Evolutionary conservation across 768 basidiomycete species (phyloP).

Genomic region (Tulasnella sp.): DNA sequence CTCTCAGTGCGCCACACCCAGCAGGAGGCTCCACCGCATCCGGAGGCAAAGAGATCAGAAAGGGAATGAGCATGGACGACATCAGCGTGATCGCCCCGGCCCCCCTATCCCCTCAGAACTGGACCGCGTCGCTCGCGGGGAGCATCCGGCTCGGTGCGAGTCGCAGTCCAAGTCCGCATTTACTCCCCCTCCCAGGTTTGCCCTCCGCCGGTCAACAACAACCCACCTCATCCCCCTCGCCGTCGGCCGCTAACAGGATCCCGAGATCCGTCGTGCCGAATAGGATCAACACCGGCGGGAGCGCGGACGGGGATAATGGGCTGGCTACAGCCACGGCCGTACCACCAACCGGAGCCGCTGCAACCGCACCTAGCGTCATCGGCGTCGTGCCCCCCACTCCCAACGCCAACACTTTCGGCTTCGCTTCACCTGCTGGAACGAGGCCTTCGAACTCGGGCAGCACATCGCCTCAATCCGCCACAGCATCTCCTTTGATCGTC

Average conservation of each 20-base stretch:
- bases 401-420: conserved; percentile 22
- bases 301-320: neutral
- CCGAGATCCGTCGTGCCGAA: neutral
- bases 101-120: conserved; percentile 13
- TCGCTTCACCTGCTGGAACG: neutral
- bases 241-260: neutral
- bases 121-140: neutral
- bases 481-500: conserved; percentile 22
- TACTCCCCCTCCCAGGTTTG: conserved; percentile 13
- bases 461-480: conserved; percentile 23
- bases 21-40: neutral
- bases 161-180: conserved; percentile 22
- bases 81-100: conserved; percentile 31
- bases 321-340: neutral
- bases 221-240: neutral
- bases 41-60: neutral
- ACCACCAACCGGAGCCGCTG: neutral
- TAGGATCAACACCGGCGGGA: neutral
- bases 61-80: conserved; percentile 22
- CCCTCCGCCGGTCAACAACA: neutral
- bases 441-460: neutral
- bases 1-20: neutral
- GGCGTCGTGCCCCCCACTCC: conserved; percentile 26
- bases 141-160: conserved; percentile 10
- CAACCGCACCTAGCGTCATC: conserved; percentile 14